phyloP scores from a whole-genome alignment of 495 filamentous ascomycete species.

The Neurospora cerealis region DNA sequence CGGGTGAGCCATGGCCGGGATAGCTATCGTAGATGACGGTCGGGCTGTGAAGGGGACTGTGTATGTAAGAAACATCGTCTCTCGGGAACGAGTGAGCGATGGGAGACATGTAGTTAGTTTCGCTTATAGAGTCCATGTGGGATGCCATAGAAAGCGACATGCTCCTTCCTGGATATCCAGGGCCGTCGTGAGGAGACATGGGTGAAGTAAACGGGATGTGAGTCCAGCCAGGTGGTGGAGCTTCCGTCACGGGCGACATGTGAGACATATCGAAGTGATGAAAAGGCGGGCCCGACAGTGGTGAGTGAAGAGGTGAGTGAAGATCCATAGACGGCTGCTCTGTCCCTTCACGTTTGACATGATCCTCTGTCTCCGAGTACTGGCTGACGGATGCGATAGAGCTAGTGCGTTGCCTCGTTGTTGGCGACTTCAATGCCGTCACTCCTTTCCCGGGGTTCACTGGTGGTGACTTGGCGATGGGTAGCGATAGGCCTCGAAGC shows the following conservation, averaged over 20 bases:
- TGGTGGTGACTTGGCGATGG: slow-evolving; percentile 65
- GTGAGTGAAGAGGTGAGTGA: slow-evolving; percentile 1
- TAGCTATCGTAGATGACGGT: slow-evolving; percentile 42
- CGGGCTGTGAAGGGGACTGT: slow-evolving; percentile 41
- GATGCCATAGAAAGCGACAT: slow-evolving; percentile 22
- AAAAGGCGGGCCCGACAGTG: slow-evolving; percentile 19
- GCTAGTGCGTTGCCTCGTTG: slow-evolving; percentile 27
- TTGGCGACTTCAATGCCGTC: slow-evolving; percentile 13
- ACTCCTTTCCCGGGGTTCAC: slow-evolving; percentile 40
- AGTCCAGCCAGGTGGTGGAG: slow-evolving; percentile 23
- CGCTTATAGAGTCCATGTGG: slow-evolving; percentile 42
- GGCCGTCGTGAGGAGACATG: slow-evolving; percentile 14
- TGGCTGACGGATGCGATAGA: slow-evolving; percentile 26
- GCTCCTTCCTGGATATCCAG: slow-evolving; percentile 15
- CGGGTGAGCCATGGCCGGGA: slow-evolving; percentile 34
- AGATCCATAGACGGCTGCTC: slow-evolving; percentile 10
- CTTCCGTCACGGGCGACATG: slow-evolving; percentile 24
- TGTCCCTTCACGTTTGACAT: slow-evolving; percentile 6
- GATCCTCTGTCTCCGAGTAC: slow-evolving; percentile 29
- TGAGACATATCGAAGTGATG: slow-evolving; percentile 29
- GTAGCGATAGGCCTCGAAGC: slow-evolving; percentile 77
- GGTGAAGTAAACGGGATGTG: slow-evolving; percentile 21
- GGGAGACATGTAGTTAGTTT: slow-evolving; percentile 46
- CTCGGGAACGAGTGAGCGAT: slow-evolving; percentile 38
- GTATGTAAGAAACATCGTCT: slow-evolving; percentile 30